A percentile compares a stretch with the other conserved stretches of the same genome.
Evolutionary conservation across 2,329 filamentous ascomycete genomes (phyloP).

Genomic region (Trichoderma sp.): DNA sequence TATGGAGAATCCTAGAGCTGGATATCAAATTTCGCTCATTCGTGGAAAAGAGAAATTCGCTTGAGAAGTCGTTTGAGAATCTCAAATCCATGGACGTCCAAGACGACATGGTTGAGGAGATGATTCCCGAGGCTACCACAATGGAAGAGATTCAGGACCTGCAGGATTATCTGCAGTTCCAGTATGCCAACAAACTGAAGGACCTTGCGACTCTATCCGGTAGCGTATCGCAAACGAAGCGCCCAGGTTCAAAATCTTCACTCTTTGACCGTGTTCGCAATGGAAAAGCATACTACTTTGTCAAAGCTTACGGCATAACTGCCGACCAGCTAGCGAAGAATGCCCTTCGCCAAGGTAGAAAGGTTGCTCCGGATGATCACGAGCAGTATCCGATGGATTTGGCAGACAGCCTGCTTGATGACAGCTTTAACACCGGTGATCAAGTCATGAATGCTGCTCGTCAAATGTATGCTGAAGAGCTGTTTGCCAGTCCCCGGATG

Average conservation of each 20-base stretch:
- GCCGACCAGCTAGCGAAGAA: constrained; percentile 88
- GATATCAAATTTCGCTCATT: constrained; percentile 94
- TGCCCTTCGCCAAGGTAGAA: constrained; percentile 72
- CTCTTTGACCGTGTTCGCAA: constrained; percentile 82
- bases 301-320: constrained; percentile 85
- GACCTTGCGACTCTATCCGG: constrained; percentile 67
- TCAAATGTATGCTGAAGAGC: constrained; percentile 85
- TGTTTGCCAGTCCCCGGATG: constrained; percentile 84
- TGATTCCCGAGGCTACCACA: constrained; percentile 74
- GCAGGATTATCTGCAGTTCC: constrained; percentile 95
- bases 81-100: constrained; percentile 63
- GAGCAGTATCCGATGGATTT: constrained; percentile 77
- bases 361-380: constrained; percentile 82
- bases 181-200: constrained; percentile 80
- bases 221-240: constrained; percentile 66
- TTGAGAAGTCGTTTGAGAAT: constrained; percentile 76
- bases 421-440: constrained; percentile 72
- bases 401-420: constrained; percentile 73
- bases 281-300: constrained; percentile 75
- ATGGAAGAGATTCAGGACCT: constrained; percentile 97
- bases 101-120: constrained; percentile 75
- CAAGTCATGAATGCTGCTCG: constrained; percentile 77
- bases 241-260: constrained; percentile 77
- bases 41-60: constrained; percentile 83
- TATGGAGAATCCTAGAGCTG: constrained; percentile 93